A percentile compares a stretch with the other conserved stretches of the same genome.
These are phyloP conservation scores for Monosporascus sp. DNA, from an alignment of 2,329 filamentous ascomycete genomes.

Conservation along the genomic window DNA sequence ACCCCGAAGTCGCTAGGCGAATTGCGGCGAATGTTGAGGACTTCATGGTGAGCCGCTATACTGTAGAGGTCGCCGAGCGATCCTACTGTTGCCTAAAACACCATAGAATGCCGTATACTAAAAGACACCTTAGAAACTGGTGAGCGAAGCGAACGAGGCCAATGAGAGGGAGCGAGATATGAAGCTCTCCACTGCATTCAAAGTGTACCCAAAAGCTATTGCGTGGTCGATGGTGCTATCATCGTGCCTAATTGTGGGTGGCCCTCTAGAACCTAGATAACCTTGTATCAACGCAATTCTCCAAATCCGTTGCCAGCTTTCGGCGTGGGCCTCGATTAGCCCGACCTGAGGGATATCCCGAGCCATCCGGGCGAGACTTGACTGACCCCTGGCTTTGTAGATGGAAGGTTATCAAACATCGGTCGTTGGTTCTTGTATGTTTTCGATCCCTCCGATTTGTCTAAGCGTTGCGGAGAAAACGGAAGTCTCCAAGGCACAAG, in stretches of 20 bases:
- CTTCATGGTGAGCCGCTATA: constrained; percentile 20
- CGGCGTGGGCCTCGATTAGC: too few relatives aligned
- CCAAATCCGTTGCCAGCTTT: too few relatives aligned
- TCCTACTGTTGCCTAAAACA: not conserved
- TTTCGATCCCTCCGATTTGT: too few relatives aligned
- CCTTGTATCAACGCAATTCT: not conserved
- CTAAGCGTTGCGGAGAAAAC: too few relatives aligned
- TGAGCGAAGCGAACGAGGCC: constrained; percentile 32
- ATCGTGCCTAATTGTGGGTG: constrained; percentile 32
- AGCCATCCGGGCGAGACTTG: too few relatives aligned
- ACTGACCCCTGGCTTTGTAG: not conserved
- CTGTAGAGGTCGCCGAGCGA: not conserved
- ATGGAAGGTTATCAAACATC: constrained; percentile 26
- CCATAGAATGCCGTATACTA: not conserved
- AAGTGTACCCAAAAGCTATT: constrained; percentile 38
- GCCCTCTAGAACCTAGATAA: not conserved
- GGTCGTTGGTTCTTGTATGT: constrained; percentile 25
- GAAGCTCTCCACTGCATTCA: constrained; percentile 32
- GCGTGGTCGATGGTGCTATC: constrained; percentile 38
- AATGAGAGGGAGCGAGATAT: constrained; percentile 34
- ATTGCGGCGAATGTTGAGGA: constrained; percentile 25
- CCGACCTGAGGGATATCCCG: too few relatives aligned
- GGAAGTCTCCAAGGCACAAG: too few relatives aligned
- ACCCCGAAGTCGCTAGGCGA: constrained; percentile 19
- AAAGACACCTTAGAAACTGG: constrained; percentile 15